Evolutionary conservation across 2,329 filamentous ascomycete genomes (phyloP).

Genomic region (Delphinella strobiligena): DNA sequence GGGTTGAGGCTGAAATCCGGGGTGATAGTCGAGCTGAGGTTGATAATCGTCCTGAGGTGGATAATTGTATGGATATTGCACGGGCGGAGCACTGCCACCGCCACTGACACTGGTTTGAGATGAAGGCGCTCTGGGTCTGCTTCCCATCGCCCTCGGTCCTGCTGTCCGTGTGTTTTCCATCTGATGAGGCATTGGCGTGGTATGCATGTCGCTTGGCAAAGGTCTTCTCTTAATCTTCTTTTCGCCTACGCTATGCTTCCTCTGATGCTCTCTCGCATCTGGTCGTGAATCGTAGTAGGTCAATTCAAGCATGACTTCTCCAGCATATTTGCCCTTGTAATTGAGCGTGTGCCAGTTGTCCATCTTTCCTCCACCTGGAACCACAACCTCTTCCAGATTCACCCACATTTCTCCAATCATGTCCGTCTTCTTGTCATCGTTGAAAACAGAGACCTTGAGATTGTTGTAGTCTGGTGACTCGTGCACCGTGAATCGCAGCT

Average conservation of each 20-base stretch:
- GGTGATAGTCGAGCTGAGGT: slow-evolving; percentile 5
- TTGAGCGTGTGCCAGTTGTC: slow-evolving; percentile 84
- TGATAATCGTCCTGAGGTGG: background rate
- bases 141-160: background rate
- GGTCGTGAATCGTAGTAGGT: slow-evolving; percentile 89
- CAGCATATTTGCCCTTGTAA: slow-evolving; percentile 89
- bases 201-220: slow-evolving; percentile 44
- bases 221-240: slow-evolving; percentile 57
- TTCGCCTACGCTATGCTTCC: slow-evolving; percentile 28
- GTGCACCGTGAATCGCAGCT: slow-evolving; percentile 90
- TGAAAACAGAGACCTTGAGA: slow-evolving; percentile 91
- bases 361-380: slow-evolving; percentile 79
- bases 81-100: slow-evolving; percentile 24
- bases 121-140: background rate
- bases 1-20: slow-evolving; percentile 7
- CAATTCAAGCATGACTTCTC: slow-evolving; percentile 86
- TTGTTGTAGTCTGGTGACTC: slow-evolving; percentile 94
- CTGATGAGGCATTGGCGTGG: background rate
- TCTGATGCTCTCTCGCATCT: slow-evolving; percentile 41
- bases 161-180: background rate
- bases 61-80: background rate
- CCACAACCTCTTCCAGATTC: slow-evolving; percentile 66
- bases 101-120: slow-evolving; percentile 27
- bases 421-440: slow-evolving; percentile 96
- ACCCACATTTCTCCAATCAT: slow-evolving; percentile 92